Conservation (phyloP, 768 basidiomycete species). For the Serendipita sp. region DNA sequence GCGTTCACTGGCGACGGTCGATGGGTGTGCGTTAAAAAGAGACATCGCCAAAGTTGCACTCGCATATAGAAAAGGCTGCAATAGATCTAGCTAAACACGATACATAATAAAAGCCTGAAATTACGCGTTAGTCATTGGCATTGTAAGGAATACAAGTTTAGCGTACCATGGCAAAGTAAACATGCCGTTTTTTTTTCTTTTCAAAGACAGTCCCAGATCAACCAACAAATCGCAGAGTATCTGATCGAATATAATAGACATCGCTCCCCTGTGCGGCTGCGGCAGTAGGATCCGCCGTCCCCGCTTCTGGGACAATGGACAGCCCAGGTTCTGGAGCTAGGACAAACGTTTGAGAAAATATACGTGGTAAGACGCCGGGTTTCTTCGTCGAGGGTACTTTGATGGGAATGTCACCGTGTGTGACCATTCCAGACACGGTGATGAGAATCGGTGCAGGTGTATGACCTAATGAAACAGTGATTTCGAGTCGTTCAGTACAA, state of each 20-base stretch:
- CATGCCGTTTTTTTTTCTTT: not conserved
- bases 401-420: conserved; percentile 12
- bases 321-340: conserved; percentile 21
- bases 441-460: conserved; percentile 66
- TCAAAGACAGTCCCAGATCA: conserved; percentile 17
- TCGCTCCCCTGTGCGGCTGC: conserved; percentile 44
- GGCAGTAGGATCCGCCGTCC: no score
- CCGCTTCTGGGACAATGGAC: not conserved
- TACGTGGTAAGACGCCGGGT: conserved; percentile 61
- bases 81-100: not conserved
- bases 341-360: conserved; percentile 79
- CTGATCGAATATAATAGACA: conserved; percentile 67
- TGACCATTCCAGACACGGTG: conserved; percentile 63
- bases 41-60: no score
- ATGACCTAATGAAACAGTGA: conserved; percentile 27
- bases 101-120: not conserved
- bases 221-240: conserved; percentile 70
- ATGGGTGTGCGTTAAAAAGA: no score
- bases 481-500: not conserved
- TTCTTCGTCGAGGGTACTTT: conserved; percentile 22
- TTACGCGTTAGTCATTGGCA: not conserved
- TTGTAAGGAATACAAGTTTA: not conserved
- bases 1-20: not conserved
- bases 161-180: no score
- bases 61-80: not conserved